These are phyloP conservation scores for Crinitomyces ghanaensis DNA, from an alignment of 805 yeast species.

Conservation along the genomic window DNA sequence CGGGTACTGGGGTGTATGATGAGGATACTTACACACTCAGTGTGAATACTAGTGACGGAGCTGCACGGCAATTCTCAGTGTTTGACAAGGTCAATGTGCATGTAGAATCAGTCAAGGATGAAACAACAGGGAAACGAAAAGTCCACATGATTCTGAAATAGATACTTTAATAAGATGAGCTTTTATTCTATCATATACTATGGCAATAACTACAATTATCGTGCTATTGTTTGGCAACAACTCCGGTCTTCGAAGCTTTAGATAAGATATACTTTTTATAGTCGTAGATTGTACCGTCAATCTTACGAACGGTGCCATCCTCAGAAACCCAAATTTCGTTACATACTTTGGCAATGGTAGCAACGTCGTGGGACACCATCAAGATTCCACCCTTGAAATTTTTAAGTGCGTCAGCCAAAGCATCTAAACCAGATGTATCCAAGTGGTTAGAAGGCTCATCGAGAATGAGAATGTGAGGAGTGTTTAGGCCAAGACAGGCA, in stretches of 20 bases:
- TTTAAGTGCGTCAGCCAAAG: slow-evolving; percentile 97
- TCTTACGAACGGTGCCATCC: slow-evolving; percentile 63
- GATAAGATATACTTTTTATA: slow-evolving; percentile 81
- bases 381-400: slow-evolving; percentile 99
- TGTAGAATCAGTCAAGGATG: slow-evolving; percentile 73
- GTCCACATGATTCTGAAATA: slow-evolving; percentile 46
- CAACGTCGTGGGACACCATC: slow-evolving; percentile 97
- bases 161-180: slow-evolving; percentile 5
- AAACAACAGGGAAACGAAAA: slow-evolving; percentile 82
- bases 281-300: slow-evolving; percentile 72
- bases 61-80: slow-evolving; percentile 43
- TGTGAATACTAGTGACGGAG: slow-evolving; percentile 37
- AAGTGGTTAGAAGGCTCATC: slow-evolving; percentile 99
- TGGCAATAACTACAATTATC: not conserved
- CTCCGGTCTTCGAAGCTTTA: slow-evolving; percentile 74
- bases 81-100: slow-evolving; percentile 81
- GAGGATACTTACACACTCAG: slow-evolving; percentile 67
- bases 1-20: slow-evolving; percentile 49
- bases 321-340: slow-evolving; percentile 95
- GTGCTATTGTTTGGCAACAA: slow-evolving; percentile 66
- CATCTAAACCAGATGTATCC: slow-evolving; percentile 99
- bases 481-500: slow-evolving; percentile 99
- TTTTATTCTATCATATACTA: slow-evolving; percentile 1
- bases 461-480: slow-evolving; percentile 98
- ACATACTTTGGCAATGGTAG: slow-evolving; percentile 79